phyloP scores from a whole-genome alignment of 1,284 basidiomycete genomes.

The Ceratobasidium sp. region DNA sequence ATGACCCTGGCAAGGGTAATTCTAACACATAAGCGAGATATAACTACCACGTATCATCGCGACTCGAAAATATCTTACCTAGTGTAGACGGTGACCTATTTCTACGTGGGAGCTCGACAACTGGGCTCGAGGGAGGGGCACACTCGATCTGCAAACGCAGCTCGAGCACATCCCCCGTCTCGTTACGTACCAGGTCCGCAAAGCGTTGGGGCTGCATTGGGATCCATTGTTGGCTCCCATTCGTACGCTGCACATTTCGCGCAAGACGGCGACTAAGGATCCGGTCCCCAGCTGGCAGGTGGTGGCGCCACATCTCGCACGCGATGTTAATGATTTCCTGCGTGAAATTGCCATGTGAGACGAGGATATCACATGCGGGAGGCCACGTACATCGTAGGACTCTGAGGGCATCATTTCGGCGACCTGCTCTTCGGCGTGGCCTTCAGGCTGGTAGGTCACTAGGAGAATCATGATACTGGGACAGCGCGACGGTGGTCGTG shows the following conservation, averaged over 20 bases:
- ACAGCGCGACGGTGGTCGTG: background rate
- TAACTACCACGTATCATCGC: background rate
- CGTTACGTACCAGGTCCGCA: conserved; percentile 1
- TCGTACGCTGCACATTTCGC: conserved; percentile 6
- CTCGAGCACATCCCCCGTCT: conserved; percentile 7
- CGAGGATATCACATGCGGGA: conserved; percentile 2
- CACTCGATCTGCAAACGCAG: conserved; percentile 24
- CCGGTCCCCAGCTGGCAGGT: conserved; percentile 18
- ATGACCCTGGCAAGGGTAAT: background rate
- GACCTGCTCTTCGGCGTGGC: background rate
- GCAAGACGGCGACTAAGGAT: conserved; percentile 16
- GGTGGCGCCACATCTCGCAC: conserved; percentile 24
- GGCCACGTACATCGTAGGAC: conserved; percentile 26
- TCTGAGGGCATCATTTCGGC: conserved; percentile 18
- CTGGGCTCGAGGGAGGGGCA: background rate
- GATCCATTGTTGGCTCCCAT: conserved; percentile 9
- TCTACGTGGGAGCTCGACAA: background rate
- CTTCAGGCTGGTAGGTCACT: conserved; percentile 30
- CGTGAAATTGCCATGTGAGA: background rate
- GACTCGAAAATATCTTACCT: background rate
- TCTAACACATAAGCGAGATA: background rate
- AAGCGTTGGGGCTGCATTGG: conserved; percentile 14
- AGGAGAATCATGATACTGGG: conserved; percentile 15
- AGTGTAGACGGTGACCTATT: conserved; percentile 21
- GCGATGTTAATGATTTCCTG: conserved; percentile 27